Evolutionary conservation across 495 filamentous ascomycete species (phyloP).

Genomic region (Pseudevernia furfuracea): DNA sequence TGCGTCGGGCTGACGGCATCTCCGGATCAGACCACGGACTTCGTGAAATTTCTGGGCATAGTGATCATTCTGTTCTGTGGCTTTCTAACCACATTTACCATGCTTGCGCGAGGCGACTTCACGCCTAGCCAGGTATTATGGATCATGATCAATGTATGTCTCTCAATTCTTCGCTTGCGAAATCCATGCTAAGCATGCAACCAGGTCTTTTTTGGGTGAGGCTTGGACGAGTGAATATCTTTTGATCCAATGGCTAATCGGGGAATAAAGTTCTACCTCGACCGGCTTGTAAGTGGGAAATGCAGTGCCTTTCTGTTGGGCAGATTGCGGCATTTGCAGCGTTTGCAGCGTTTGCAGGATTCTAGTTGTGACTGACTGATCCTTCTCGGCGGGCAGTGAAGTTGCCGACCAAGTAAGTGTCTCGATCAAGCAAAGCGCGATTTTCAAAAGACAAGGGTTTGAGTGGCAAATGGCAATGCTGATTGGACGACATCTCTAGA

Average conservation of each 20-base stretch:
- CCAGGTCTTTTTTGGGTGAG: slow-evolving; percentile 39
- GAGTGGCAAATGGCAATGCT: slow-evolving; percentile 27
- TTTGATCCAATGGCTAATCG: slow-evolving; percentile 10
- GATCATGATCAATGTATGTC: slow-evolving; percentile 70
- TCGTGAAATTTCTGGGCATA: slow-evolving; percentile 83
- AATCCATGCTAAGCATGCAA: neutral
- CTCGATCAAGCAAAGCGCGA: slow-evolving; percentile 15
- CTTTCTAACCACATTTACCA: slow-evolving; percentile 86
- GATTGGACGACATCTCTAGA: slow-evolving; percentile 25
- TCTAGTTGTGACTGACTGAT: slow-evolving; percentile 1
- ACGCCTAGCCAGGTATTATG: slow-evolving; percentile 71
- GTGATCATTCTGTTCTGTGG: slow-evolving; percentile 58
- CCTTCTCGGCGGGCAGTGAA: slow-evolving; percentile 36
- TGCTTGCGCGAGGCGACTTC: slow-evolving; percentile 73
- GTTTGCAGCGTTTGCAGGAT: neutral
- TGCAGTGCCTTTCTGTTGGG: neutral
- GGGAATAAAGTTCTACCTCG: neutral
- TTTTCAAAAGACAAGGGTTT: slow-evolving; percentile 3
- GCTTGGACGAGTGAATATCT: slow-evolving; percentile 7
- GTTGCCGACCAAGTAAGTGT: slow-evolving; percentile 39
- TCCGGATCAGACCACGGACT: slow-evolving; percentile 65
- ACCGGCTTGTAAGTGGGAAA: slow-evolving; percentile 11
- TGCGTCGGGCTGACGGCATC: slow-evolving; percentile 29
- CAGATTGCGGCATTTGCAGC: slow-evolving; percentile 1
- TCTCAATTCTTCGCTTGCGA: neutral